phyloP scores from a whole-genome alignment of 108 stramenopile genomes.

The Bacterosira constricta region DNA sequence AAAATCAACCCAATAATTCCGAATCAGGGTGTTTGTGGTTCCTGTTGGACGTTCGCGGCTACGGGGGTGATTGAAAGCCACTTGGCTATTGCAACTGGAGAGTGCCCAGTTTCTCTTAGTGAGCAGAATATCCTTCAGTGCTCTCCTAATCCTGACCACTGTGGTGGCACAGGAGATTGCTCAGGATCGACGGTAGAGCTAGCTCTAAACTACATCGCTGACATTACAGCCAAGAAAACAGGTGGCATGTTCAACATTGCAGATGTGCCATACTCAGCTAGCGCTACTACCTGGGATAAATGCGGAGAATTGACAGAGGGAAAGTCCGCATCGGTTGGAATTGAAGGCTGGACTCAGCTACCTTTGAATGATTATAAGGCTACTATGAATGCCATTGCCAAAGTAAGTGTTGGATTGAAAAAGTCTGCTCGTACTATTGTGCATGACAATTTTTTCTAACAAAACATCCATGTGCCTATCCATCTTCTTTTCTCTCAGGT shows the following conservation, averaged over 20 bases:
- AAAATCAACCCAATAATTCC: conserved; percentile 75
- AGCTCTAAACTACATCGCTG: conserved; percentile 73
- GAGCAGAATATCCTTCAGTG: conserved; percentile 82
- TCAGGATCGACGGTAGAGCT: conserved; percentile 70
- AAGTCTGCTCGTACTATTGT: background rate
- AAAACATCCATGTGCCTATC: background rate
- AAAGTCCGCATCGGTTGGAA: conserved; percentile 62
- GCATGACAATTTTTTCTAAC: background rate
- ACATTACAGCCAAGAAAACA: conserved; percentile 19
- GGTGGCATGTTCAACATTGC: conserved; percentile 37
- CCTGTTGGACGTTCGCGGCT: conserved; percentile 89
- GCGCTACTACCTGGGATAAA: background rate
- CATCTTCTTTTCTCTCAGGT: conserved; percentile 3
- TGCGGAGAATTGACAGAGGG: conserved; percentile 22
- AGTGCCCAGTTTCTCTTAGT: conserved; percentile 55
- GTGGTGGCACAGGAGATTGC: conserved; percentile 81
- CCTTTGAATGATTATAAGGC: conserved; percentile 76
- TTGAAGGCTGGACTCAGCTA: conserved; percentile 72
- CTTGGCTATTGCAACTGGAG: conserved; percentile 75
- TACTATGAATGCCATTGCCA: conserved; percentile 86
- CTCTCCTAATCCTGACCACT: conserved; percentile 75
- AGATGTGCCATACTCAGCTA: conserved; percentile 21
- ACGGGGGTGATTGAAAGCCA: conserved; percentile 78
- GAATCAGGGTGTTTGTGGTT: conserved; percentile 83
- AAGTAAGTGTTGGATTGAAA: conserved; percentile 34